phyloP scores from a whole-genome alignment of 257 asterid genomes.

The Salvia splendens region DNA sequence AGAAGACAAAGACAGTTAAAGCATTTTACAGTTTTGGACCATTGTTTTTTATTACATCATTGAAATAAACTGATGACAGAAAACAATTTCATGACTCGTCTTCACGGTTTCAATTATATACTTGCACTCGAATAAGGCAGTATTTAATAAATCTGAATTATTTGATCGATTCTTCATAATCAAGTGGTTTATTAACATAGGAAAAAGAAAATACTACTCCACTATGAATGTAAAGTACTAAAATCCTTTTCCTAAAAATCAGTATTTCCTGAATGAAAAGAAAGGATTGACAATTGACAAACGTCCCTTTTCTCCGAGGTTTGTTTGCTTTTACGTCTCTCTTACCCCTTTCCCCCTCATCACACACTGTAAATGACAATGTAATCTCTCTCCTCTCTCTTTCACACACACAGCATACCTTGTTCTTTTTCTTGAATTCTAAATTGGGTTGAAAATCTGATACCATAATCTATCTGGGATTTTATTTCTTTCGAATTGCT shows the following conservation, averaged over 20 bases:
- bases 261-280: not conserved
- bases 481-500: slow-evolving; percentile 20
- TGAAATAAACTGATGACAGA: no score
- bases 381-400: not conserved
- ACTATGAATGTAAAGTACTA: not conserved
- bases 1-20: not conserved
- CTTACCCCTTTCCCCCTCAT: slow-evolving; percentile 27
- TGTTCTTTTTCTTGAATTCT: slow-evolving; percentile 14
- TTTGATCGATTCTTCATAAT: no score
- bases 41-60: no score
- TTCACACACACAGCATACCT: slow-evolving; percentile 1
- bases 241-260: not conserved
- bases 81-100: no score
- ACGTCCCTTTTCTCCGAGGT: slow-evolving; percentile 20
- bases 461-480: slow-evolving; percentile 36
- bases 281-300: slow-evolving; percentile 10
- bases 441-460: slow-evolving; percentile 28
- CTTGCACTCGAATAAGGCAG: no score
- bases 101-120: no score
- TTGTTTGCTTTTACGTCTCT: slow-evolving; percentile 18
- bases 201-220: not conserved
- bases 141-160: no score
- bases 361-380: not conserved
- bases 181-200: not conserved
- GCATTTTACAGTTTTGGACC: not conserved